phyloP scores from a whole-genome alignment of 2,329 filamentous ascomycete species.

The Pseudogymnoascus sp. region DNA sequence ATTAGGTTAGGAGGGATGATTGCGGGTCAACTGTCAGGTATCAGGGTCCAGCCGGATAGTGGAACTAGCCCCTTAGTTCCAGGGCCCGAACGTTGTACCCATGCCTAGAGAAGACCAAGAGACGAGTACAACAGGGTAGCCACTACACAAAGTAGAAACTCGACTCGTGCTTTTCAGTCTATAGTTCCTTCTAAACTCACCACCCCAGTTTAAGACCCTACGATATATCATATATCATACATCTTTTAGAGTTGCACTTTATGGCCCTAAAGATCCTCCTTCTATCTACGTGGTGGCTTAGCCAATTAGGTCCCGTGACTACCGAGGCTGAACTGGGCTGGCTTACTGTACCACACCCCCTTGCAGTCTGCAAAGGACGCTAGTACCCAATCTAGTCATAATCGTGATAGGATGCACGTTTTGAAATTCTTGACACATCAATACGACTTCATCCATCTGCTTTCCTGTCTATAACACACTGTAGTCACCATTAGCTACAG shows the following conservation, averaged over 20 bases:
- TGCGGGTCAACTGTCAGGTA: background rate
- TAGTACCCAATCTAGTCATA: background rate
- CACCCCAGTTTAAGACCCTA: background rate
- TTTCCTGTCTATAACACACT: background rate
- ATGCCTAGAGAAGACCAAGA: no score
- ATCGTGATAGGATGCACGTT: no score
- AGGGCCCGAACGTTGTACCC: background rate
- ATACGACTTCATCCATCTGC: background rate
- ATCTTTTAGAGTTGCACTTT: background rate
- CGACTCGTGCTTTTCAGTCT: background rate
- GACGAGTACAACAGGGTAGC: background rate
- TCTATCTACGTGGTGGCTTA: background rate
- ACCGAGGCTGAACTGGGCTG: background rate
- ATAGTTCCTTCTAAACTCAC: background rate
- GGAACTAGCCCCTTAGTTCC: background rate
- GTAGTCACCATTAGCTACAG: background rate
- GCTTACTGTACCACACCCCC: background rate
- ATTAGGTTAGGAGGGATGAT: background rate
- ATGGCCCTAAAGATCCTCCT: background rate
- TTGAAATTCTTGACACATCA: background rate
- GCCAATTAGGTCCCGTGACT: background rate
- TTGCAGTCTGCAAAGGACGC: background rate
- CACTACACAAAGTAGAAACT: background rate
- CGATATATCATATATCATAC: background rate
- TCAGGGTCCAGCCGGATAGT: background rate